These are phyloP conservation scores for Leccinum imitatum DNA, from an alignment of 768 basidiomycete genomes.

Conservation along the genomic window DNA sequence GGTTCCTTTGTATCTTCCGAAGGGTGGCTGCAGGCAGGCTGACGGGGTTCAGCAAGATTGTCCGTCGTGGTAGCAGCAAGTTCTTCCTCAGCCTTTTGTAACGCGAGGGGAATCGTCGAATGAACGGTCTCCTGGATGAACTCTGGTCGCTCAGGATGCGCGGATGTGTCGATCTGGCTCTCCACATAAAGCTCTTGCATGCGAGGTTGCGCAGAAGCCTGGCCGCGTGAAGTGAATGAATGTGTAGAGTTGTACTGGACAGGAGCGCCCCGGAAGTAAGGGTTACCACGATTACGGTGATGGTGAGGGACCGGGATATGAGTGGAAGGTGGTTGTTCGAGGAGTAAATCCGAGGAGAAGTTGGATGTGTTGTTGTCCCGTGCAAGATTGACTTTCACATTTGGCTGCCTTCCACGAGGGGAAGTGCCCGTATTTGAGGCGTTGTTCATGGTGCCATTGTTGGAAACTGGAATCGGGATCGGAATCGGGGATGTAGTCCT, in stretches of 20 bases:
- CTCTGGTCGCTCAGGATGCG: slow-evolving; percentile 30
- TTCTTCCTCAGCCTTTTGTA: slow-evolving; percentile 38
- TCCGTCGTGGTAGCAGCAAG: slow-evolving; percentile 17
- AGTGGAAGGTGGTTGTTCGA: slow-evolving; percentile 44
- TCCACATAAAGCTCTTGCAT: slow-evolving; percentile 48
- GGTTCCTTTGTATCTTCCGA: slow-evolving; percentile 32
- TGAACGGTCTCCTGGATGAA: slow-evolving; percentile 60
- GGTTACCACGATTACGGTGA: slow-evolving; percentile 31
- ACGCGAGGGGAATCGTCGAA: slow-evolving; percentile 60
- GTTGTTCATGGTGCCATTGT: slow-evolving; percentile 39
- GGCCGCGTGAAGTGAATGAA: slow-evolving; percentile 38
- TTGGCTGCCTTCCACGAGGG: slow-evolving; percentile 34
- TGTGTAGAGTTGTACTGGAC: slow-evolving; percentile 44
- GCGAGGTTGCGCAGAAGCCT: slow-evolving; percentile 36
- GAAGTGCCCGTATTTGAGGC: slow-evolving; percentile 37
- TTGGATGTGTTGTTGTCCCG: slow-evolving; percentile 30
- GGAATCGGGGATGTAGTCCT: slow-evolving; percentile 50
- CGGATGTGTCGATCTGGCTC: slow-evolving; percentile 33
- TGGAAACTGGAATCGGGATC: slow-evolving; percentile 41
- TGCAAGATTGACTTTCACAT: slow-evolving; percentile 28
- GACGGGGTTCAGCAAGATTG: slow-evolving; percentile 20
- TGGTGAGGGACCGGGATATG: slow-evolving; percentile 38
- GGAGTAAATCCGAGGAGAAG: slow-evolving; percentile 39
- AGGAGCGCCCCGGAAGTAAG: slow-evolving; percentile 36
- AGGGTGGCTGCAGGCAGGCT: slow-evolving; percentile 17